Evolutionary conservation across 768 basidiomycete genomes (phyloP), one percentile per base, ranked within the genome.

Genomic region (Serendipita sp.): DNA sequence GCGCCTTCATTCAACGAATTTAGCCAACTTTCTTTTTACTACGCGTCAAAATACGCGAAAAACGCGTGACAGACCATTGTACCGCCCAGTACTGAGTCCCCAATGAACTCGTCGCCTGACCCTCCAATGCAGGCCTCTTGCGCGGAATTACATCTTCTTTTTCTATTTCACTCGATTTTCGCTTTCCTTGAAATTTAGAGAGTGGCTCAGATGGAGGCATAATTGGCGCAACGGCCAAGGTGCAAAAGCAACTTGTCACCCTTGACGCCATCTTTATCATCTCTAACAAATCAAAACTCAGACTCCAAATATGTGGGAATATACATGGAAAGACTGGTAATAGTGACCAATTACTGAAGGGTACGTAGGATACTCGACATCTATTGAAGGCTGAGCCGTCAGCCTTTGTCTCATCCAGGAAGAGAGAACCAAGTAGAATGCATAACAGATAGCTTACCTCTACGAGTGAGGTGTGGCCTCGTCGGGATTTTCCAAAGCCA

Each of bases 1-100:
- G 44, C 90, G 80, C 89, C 90, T 89, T 65, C 3, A 51, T 13
- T 23, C 47, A 68, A 63, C 58, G 44, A 60, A 46, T 65, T 48
- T 28, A 46, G 34, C 46, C 38, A 3, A 63, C 65, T 52, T 69
- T n/a, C 28, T 15, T 11, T 18, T 23, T n/a, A 56, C 32, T 34
- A 34, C 28, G 56, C 56, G 36, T 38, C 28, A 32, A 10, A 60
- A 28, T 11, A 32, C 56, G 56, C 56, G 56, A 11, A 28, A 60
- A 60, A 60, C 56, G 34, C 56, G 56, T 36, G 16, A 60, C 18
- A 4, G 3, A 60, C 56, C 56, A 60, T 36, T 60, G 56, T 16
- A 60, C 56, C 28, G 8, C 32, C 56, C 56, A 60, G n/a, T 60
- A 60, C 5, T 8, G n/a, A 18, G 48, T 7, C 48, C 18, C 48